Evolutionary conservation across 83 land plant species (phyloP), one percentile per base, ranked within the genome.

Genomic region (Thuja plicata): DNA sequence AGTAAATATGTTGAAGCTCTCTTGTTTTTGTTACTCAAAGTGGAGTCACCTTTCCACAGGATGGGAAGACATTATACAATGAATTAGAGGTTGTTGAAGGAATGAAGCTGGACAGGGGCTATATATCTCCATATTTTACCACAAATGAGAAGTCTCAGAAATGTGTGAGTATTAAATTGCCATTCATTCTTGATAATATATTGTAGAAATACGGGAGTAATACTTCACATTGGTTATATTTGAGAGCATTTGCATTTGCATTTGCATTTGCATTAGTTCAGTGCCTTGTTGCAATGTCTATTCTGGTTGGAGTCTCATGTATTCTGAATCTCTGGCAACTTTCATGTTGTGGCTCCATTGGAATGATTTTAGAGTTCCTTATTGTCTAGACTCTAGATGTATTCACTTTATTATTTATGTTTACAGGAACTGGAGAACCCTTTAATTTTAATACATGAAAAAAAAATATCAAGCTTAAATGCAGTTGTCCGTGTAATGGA

Each of bases 391-490:
- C 17, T 48, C 13, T 83, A 12, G 85, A 55, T 34, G 73, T 52
- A 85, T 46, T 38, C 17, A 34, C 40, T 30, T 32, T 21, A 30
- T 17, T 34, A 84, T 34, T 55, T 54, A 24, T 55, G 87, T 50
- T 38, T 2, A n/a, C 96, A 98, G 99, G 99, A 97, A 91, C 88
- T 98, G 41, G 99, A 98, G 50, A 94, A 98, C 89, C 98, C 99
- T 52, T 88, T 97, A 0, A 94, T 98, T 40, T 92, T 98, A 35
- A 94, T 98, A 54, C 96, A 97, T 90, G 99, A 98, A 91, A 98
- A 98, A 95, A 98, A 98, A 89, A 95, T 98, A 70, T 94, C 97
- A 40, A 90, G 90, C 85, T 74, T 98, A 81, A 91, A 91, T 90
- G 92, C 96, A 5, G 88, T 98, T 62, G 94, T 97, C 48, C 95